Evolutionary conservation across 1,139 yeast genomes (phyloP), one percentile per base, ranked within the genome.

Genomic region (Wickerhamiella pararugosa): DNA sequence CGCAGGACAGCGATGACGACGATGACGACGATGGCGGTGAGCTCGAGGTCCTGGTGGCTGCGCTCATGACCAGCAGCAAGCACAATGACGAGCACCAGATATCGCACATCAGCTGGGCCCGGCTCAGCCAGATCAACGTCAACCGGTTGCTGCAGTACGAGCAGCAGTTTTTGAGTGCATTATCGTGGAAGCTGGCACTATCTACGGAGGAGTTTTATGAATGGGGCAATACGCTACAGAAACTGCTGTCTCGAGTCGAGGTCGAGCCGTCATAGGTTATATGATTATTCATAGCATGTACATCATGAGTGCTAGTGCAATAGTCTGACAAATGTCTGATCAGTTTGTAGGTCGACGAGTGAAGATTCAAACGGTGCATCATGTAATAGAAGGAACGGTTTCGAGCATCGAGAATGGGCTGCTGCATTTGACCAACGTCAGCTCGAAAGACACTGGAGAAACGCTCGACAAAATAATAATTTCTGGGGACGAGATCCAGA

Each of bases 351-450:
- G 60, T 32, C 50, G 53, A 28, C 41, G 46, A 7, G 63, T 58
- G 7, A 27, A 32, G 5, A 48, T 56, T 25, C 53, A 55, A 29
- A 47, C 54, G 29, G 49, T 56, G n/a, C 47, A 47, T 32, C 55
- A 57, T 43, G 52, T 48, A 30, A 48, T 61, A 3, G 49, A 45
- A 11, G 65, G 65, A 4, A 47, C 52, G 3, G 64, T 61, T n/a
- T 45, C 50, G 28, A 48, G 51, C 15, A 60, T 61, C 21, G 51
- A 44, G 27, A 53, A 57, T 32, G 59, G 61, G 38, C 48, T 48
- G 32, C 51, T 61, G 37, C 45, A 47, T 7, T 52, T 61, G 4
- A 42, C 50, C 39, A 46, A 56, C 36, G 62, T 53, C 25, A 44
- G 38, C 32, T 55, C 55, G 5, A 36, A 48, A 5, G 45, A 36